A percentile compares a stretch with the other conserved stretches of the same genome.
phyloP scores from a whole-genome alignment of 306 rosid genomes.

The Senna tora region DNA sequence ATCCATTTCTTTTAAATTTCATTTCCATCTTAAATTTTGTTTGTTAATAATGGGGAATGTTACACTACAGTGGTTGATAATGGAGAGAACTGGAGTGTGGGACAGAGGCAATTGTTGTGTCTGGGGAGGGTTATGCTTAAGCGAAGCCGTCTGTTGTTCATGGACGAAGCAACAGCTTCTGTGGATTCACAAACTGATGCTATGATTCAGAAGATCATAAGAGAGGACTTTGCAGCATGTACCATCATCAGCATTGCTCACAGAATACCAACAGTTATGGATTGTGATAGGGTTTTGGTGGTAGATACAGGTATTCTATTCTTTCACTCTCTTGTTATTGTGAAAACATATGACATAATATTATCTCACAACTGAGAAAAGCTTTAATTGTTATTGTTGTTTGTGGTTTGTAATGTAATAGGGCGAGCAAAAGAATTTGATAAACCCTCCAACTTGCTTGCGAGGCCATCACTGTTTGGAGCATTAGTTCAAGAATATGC shows the following conservation, averaged over 20 bases:
- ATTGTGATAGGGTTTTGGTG: conserved; percentile 64
- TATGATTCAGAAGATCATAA: conserved; percentile 77
- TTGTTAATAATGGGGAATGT: neutral
- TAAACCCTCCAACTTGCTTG: conserved; percentile 71
- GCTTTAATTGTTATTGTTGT: too few species aligned
- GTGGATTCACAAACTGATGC: conserved; percentile 97
- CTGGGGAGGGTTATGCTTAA: conserved; percentile 92
- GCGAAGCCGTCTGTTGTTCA: conserved; percentile 77
- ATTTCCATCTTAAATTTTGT: neutral
- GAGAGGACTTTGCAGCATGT: conserved; percentile 85
- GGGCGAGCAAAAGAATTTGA: conserved; percentile 87
- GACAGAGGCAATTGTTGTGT: conserved; percentile 94
- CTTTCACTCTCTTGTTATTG: too few species aligned
- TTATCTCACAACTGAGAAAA: too few species aligned
- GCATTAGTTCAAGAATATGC: conserved; percentile 94
- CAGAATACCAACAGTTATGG: conserved; percentile 97
- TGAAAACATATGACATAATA: too few species aligned
- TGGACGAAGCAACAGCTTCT: conserved; percentile 98
- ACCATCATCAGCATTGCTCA: conserved; percentile 98
- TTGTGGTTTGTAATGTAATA: too few species aligned
- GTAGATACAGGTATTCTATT: too few species aligned
- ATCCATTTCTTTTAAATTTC: conserved; percentile 22
- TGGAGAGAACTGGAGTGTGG: conserved; percentile 99
- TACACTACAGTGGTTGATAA: conserved; percentile 63
- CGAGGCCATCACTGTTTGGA: conserved; percentile 73